Evolutionary conservation across 2,329 filamentous ascomycete species (phyloP), one percentile per base, ranked within the genome.

Genomic region (Paraconiothyrium sp.): DNA sequence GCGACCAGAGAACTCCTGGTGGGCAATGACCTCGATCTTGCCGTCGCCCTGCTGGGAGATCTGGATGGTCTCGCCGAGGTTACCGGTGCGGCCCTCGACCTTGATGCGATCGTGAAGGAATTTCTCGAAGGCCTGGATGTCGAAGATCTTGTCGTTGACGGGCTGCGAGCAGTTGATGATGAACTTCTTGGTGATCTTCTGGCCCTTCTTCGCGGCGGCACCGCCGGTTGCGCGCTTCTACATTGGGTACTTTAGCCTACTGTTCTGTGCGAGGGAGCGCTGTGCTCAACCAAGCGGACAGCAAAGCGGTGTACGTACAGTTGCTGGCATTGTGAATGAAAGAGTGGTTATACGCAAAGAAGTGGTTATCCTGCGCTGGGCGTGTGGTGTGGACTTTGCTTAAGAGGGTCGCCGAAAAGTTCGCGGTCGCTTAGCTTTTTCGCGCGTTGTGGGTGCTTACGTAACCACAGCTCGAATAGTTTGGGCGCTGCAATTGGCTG

Each of bases 21-120:
- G 94, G 75, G 94, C 90, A 81, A 96, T 90, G 82, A 99, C 90
- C 89, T 98, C 94, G 81, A 99, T 91, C 90, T 97, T 97, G 85
- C 94, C 95, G 79, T 97, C 95, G 74, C 92, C 93, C 78, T 90
- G 85, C 88, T 97, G 92, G 80, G 89, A 90, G 87, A 99, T 95
- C 81, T 89, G 86, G 80, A 99, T 90, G 81, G 87, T 89, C 80
- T 98, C 95, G 81, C 95, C 95, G 76, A 99, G 92, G 90, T 99
- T 98, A 78, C 94, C 94, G 80, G 94, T 94, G 81, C 93, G 94
- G 86, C 94, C 94, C 76, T 97, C 95, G 77, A 99, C 93, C 92
- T 99, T 99, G 90, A 99, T 97, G 86, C 92, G 93, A 85, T 98
- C 95, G 89, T 97, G 94, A 69, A 99, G 92, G 92, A 99, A 99